phyloP scores from a whole-genome alignment of 371 early-diverging fungal genomes.

The Mortierella sp. region DNA sequence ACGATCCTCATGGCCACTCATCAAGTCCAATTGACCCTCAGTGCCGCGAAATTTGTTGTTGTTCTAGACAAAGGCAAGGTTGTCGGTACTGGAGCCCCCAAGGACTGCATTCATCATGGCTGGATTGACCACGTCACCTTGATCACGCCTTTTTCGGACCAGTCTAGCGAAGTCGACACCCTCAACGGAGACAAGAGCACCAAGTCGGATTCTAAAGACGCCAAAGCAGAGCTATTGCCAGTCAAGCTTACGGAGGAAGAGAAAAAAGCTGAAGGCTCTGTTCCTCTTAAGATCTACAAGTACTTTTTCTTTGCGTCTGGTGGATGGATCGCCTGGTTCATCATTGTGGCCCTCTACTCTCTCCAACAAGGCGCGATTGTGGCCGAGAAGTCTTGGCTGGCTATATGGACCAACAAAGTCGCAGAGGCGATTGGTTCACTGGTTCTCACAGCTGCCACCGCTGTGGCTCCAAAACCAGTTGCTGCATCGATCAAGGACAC shows the following conservation, averaged over 20 bases:
- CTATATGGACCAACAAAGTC: constrained; percentile 45
- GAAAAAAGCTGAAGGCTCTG: constrained; percentile 73
- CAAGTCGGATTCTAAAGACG: constrained; percentile 42
- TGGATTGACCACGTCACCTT: constrained; percentile 63
- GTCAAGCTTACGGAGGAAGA: constrained; percentile 76
- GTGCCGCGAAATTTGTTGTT: constrained; percentile 73
- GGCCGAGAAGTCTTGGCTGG: constrained; percentile 58
- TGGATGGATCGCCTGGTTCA: constrained; percentile 68
- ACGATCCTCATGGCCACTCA: constrained; percentile 92
- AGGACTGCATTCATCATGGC: constrained; percentile 59
- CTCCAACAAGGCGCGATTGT: constrained; percentile 62
- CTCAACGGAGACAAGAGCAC: constrained; percentile 23
- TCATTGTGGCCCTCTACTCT: constrained; percentile 63
- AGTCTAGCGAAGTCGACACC: constrained; percentile 31
- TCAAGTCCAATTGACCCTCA: constrained; percentile 83
- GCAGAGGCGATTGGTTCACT: constrained; percentile 34
- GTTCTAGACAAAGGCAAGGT: constrained; percentile 75
- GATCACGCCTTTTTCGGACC: constrained; percentile 3
- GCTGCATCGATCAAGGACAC: constrained; percentile 33
- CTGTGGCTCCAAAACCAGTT: constrained; percentile 29
- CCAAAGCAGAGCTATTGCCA: constrained; percentile 48
- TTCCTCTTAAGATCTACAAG: constrained; percentile 70
- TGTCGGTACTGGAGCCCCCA: constrained; percentile 60
- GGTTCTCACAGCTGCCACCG: constrained; percentile 25
- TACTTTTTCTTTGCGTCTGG: constrained; percentile 77